These are phyloP conservation scores for Kurtzmaniella natalensis DNA, from an alignment of 1,139 yeast species.

Conservation along the genomic window DNA sequence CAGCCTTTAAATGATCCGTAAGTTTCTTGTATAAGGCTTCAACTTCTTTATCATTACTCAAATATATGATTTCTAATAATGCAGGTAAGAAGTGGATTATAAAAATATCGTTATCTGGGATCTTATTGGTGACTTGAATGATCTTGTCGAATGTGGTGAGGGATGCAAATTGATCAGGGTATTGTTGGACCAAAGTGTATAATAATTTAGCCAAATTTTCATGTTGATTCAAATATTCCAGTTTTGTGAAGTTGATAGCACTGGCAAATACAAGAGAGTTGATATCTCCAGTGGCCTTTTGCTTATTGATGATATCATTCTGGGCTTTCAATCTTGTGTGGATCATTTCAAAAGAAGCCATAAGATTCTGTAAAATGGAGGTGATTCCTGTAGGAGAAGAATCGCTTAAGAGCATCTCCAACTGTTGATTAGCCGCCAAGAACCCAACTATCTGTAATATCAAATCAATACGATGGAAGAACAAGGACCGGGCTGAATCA, in stretches of 20 bases:
- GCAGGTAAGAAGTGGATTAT: conserved; percentile 65
- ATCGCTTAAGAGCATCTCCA: conserved; percentile 18
- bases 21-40: conserved; percentile 24
- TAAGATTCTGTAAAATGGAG: conserved; percentile 31
- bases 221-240: conserved; percentile 61
- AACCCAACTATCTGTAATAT: conserved; percentile 68
- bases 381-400: conserved; percentile 8
- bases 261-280: conserved; percentile 49
- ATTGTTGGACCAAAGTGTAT: conserved; percentile 42
- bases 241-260: conserved; percentile 54
- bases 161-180: conserved; percentile 27
- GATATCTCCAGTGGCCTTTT: conserved; percentile 41
- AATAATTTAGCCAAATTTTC: conserved; percentile 68
- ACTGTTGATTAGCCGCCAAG: conserved; percentile 34
- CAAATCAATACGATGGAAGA: conserved; percentile 64
- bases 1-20: conserved; percentile 16
- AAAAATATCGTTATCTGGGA: conserved; percentile 56
- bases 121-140: conserved; percentile 17
- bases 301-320: conserved; percentile 63
- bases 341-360: conserved; percentile 53
- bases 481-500: conserved; percentile 71
- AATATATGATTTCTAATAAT: conserved; percentile 40
- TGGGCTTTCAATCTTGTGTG: conserved; percentile 53
- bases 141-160: conserved; percentile 34
- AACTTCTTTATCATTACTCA: conserved; percentile 21